Base-by-base conservation (phyloP, 257 asterid species). In the Solanum medicagineum region DNA sequence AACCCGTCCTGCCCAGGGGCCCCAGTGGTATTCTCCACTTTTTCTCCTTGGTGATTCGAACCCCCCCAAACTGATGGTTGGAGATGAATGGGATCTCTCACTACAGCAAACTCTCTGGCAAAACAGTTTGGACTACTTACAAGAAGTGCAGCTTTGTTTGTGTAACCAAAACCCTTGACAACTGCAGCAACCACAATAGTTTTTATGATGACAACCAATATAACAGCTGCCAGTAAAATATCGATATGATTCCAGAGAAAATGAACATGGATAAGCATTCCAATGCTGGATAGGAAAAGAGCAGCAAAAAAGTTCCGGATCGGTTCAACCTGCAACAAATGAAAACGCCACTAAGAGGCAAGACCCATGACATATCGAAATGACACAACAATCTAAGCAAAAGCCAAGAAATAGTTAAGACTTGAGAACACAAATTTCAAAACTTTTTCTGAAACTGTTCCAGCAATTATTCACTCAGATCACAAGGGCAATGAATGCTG, bases 221-320 rank as follows among this genome's bases (percentile, higher is more conserved):
- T 89, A 45, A 94, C 98, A 88, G 98, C 89, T 87, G 97, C 98
- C 89, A 94, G 80, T 87, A 94, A 86, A 86, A 94, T 91, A 88
- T 94, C 95, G 81, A 93, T 92, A 89, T 94, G 98, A 89, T 92
- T 93, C 98, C 98, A 94, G 26, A 94, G 92, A 91, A 94, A 94
- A 49, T 93, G 97, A 83, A 90, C 93, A 87, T 93, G 95, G 82
- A 94, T 94, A 87, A 94, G 96, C 98, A 94, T 94, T 81, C 98
- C 98, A 81, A 94, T 93, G 91, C 98, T 94, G 90, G 97, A 92
- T 1, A 94, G 94, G 85, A 94, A 94, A 85, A 94, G 98, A 87
- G 97, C 98, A 42, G 97, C 97, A 86, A 94, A 93, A 42, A 94
- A 88, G 92, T 93, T 94, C 56, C 93, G 91, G 85, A 94, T 89